These are phyloP conservation scores for Rhizophagus prolifer DNA, from an alignment of 192 early-diverging fungal species.

Conservation along the genomic window DNA sequence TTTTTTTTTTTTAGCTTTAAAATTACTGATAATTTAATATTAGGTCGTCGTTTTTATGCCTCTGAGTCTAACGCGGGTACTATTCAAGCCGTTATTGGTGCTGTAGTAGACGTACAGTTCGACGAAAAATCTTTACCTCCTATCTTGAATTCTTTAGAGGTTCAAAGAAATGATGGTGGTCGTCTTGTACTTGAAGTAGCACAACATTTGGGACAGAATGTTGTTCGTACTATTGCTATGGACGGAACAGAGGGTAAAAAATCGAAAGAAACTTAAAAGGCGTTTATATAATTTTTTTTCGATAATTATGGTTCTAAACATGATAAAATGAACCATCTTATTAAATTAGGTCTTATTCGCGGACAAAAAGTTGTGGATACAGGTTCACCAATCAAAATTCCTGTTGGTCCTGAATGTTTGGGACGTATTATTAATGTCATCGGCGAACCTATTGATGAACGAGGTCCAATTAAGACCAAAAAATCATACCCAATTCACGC, in stretches of 20 bases:
- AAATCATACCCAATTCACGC: slow-evolving; percentile 86
- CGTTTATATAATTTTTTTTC: neutral
- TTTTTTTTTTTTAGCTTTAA: neutral
- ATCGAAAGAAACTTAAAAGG: neutral
- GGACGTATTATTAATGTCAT: slow-evolving; percentile 99
- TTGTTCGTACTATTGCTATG: slow-evolving; percentile 99
- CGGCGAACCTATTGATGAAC: slow-evolving; percentile 97
- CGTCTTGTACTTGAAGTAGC: slow-evolving; percentile 95
- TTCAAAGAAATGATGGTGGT: slow-evolving; percentile 62
- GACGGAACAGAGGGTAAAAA: slow-evolving; percentile 87
- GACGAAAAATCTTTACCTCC: slow-evolving; percentile 84
- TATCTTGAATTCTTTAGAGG: slow-evolving; percentile 97
- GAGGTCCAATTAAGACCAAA: slow-evolving; percentile 93
- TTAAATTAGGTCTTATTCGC: slow-evolving; percentile 74
- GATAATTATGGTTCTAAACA: neutral
- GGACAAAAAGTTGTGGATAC: slow-evolving; percentile 94
- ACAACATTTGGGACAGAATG: slow-evolving; percentile 98
- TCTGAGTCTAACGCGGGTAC: slow-evolving; percentile 67
- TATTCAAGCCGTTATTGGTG: slow-evolving; percentile 94
- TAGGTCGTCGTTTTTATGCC: slow-evolving; percentile 44
- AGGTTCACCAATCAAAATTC: slow-evolving; percentile 88
- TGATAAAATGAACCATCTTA: no score
- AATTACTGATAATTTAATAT: neutral
- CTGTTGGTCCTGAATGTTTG: slow-evolving; percentile 91
- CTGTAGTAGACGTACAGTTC: slow-evolving; percentile 98